A percentile compares a stretch with the other conserved stretches of the same genome.
Conservation (phyloP, 768 basidiomycete genomes). For the Sarcomyxa edulis region DNA sequence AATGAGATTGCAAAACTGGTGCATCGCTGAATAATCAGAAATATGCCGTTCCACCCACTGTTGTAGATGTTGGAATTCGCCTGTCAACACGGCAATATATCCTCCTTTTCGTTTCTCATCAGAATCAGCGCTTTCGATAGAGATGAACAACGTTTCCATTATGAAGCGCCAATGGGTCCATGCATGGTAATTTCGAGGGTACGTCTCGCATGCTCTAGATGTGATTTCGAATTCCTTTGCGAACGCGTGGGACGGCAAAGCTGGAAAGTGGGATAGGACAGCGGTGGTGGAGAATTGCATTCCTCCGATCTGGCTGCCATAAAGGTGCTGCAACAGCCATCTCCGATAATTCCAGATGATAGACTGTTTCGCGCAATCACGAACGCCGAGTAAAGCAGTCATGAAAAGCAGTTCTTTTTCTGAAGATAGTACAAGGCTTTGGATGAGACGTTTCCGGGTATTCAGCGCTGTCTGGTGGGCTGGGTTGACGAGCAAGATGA, state of each 20-base stretch:
- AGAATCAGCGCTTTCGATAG: conserved; percentile 11
- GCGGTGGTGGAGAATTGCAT: background rate
- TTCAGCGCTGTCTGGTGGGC: conserved; percentile 68
- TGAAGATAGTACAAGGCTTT: conserved; percentile 26
- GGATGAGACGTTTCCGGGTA: conserved; percentile 47
- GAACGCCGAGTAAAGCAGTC: conserved; percentile 41
- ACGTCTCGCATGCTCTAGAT: conserved; percentile 48
- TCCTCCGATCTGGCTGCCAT: conserved; percentile 12
- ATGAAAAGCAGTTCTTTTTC: conserved; percentile 43
- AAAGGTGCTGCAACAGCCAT: conserved; percentile 47
- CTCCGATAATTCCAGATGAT: conserved; percentile 67
- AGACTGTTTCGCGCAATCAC: conserved; percentile 58
- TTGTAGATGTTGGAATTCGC: conserved; percentile 31
- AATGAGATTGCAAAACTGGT: conserved; percentile 43
- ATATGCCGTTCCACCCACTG: conserved; percentile 61
- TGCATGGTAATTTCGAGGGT: conserved; percentile 72
- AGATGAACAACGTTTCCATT: conserved; percentile 26
- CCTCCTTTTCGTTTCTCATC: conserved; percentile 12
- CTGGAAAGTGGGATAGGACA: conserved; percentile 2
- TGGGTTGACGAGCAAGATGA: conserved; percentile 63
- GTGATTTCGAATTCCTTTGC: conserved; percentile 44
- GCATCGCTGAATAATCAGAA: conserved; percentile 62
- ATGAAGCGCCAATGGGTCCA: conserved; percentile 61
- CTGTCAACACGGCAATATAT: conserved; percentile 26
- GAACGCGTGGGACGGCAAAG: conserved; percentile 24